Evolutionary conservation across 208 protist species (phyloP).

Genomic region (Acanthamoeba sp.): DNA sequence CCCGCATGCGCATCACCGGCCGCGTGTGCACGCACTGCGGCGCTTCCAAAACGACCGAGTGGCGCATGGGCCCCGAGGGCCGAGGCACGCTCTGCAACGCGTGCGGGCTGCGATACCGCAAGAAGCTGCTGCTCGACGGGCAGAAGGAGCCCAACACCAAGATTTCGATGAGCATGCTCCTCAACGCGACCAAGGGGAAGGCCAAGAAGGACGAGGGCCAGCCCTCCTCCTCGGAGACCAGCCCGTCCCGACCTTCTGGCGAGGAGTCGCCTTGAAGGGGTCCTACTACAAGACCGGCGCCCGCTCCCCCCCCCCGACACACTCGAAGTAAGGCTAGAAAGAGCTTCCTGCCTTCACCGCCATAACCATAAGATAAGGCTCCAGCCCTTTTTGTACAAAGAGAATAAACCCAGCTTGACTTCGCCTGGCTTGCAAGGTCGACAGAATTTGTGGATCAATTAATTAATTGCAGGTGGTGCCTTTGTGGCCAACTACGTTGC

Average conservation of each 20-base stretch:
- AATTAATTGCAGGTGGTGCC: not conserved
- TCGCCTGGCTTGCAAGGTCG: too few relatives aligned
- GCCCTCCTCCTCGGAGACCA: not conserved
- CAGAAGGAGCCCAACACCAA: slow-evolving; percentile 48
- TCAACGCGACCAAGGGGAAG: slow-evolving; percentile 35
- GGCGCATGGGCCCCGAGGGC: slow-evolving; percentile 21
- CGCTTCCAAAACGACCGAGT: slow-evolving; percentile 42
- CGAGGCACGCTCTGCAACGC: slow-evolving; percentile 62
- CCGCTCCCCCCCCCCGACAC: not conserved
- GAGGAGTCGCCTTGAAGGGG: not conserved
- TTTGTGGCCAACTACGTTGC: not conserved
- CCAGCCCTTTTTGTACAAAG: not conserved
- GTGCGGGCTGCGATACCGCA: slow-evolving; percentile 25
- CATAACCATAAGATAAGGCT: not conserved
- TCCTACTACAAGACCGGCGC: not conserved
- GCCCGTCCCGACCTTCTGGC: not conserved
- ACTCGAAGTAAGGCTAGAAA: not conserved
- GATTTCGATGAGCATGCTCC: slow-evolving; percentile 54
- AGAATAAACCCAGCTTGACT: not conserved
- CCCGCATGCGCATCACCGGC: slow-evolving; percentile 27
- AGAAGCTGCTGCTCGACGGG: slow-evolving; percentile 11
- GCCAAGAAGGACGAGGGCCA: not conserved
- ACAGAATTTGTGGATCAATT: not conserved
- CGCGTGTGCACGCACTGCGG: slow-evolving; percentile 57
- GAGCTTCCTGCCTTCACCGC: not conserved